These are phyloP conservation scores for Vigna reflexopilosa DNA, from an alignment of 306 rosid genomes.

Conservation along the genomic window DNA sequence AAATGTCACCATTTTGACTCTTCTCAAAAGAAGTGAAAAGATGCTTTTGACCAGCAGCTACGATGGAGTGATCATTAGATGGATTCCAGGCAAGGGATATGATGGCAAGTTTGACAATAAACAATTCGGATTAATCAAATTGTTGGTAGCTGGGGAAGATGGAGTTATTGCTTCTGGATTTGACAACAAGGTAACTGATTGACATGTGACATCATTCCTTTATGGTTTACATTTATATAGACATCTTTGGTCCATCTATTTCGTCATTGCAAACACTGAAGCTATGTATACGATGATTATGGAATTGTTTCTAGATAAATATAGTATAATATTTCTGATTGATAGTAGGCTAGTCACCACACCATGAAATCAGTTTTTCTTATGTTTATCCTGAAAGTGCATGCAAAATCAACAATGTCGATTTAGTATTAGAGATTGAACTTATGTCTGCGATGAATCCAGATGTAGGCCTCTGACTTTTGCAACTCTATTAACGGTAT, in stretches of 20 bases:
- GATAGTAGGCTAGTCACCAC: background rate
- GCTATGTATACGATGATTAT: conserved; percentile 4
- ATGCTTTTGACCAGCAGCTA: conserved; percentile 88
- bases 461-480: conserved; percentile 24
- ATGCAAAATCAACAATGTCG: conserved; percentile 22
- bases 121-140: conserved; percentile 81
- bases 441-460: conserved; percentile 17
- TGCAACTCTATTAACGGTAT: background rate
- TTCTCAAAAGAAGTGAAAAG: conserved; percentile 69
- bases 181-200: conserved; percentile 83
- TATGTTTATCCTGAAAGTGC: conserved; percentile 13
- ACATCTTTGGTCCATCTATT: background rate
- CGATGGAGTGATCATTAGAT: conserved; percentile 86
- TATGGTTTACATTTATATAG: conserved; percentile 1
- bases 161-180: conserved; percentile 84
- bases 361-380: conserved; percentile 20
- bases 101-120: conserved; percentile 76
- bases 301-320: background rate
- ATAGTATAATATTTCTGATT: conserved; percentile 7
- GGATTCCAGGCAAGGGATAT: conserved; percentile 85
- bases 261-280: conserved; percentile 21
- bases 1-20: conserved; percentile 72
- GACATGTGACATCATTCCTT: conserved; percentile 6
- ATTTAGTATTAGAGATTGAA: conserved; percentile 17
- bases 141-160: conserved; percentile 71